A percentile compares a stretch with the other conserved stretches of the same genome.
Evolutionary conservation across 2,329 filamentous ascomycete genomes (phyloP).

Genomic region (Trichophyton mentagrophytes): DNA sequence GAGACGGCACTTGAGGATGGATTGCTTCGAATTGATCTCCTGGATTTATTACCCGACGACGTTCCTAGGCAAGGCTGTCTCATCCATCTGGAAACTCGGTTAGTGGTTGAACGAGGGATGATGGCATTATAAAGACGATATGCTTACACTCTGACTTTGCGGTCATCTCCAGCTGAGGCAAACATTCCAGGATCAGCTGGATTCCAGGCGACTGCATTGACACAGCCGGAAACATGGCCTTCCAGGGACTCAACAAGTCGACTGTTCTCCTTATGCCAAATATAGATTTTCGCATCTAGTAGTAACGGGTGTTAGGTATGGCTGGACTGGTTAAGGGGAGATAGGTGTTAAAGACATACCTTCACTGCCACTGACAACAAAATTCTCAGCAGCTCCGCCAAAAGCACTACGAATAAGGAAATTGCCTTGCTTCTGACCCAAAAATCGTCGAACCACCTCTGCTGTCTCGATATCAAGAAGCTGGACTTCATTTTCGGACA

Average conservation of each 20-base stretch:
- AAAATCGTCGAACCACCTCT: conserved; percentile 59
- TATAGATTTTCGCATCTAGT: conserved; percentile 57
- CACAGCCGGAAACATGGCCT: conserved; percentile 56
- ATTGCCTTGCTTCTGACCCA: conserved; percentile 60
- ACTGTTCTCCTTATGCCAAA: conserved; percentile 83
- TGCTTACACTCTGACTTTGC: conserved; percentile 69
- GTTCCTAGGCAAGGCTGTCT: background rate
- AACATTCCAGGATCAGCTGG: conserved; percentile 71
- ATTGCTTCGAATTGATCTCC: conserved; percentile 3
- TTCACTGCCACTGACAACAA: conserved; percentile 84
- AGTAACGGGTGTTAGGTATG: background rate
- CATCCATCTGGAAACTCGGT: conserved; percentile 1
- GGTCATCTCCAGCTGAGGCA: conserved; percentile 82
- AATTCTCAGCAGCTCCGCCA: conserved; percentile 82
- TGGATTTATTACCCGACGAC: background rate
- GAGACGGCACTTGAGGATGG: background rate
- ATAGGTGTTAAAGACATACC: conserved; percentile 38
- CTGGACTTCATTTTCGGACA: conserved; percentile 61
- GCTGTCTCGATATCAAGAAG: conserved; percentile 65
- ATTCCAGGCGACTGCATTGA: conserved; percentile 85
- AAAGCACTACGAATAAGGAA: conserved; percentile 73
- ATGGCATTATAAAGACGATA: background rate
- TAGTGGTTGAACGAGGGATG: background rate
- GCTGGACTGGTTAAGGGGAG: background rate
- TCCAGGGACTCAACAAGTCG: conserved; percentile 60